Evolutionary conservation across 306 rosid genomes (phyloP).

Genomic region (Cicer bijugum): DNA sequence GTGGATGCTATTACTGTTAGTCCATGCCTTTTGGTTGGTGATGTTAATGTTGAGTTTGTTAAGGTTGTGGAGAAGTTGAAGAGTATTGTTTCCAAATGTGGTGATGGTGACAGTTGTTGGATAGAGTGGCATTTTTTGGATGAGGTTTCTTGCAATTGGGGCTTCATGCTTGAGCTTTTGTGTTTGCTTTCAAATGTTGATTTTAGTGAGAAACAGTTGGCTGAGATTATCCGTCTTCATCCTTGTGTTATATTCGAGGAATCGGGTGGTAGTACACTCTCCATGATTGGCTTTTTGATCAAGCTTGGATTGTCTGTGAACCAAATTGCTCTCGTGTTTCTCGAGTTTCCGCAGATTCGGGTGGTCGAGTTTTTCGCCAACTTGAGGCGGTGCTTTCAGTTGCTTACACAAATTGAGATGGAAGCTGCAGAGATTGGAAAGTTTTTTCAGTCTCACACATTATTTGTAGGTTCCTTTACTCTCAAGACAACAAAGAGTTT

Average conservation of each 20-base stretch:
- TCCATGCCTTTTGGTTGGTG: constrained; percentile 73
- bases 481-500: constrained; percentile 63
- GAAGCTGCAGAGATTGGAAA: constrained; percentile 56
- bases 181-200: constrained; percentile 48
- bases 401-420: constrained; percentile 69
- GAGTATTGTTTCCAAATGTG: constrained; percentile 48
- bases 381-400: constrained; percentile 54
- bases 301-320: constrained; percentile 62
- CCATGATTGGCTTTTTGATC: constrained; percentile 59
- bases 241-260: constrained; percentile 68
- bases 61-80: constrained; percentile 59
- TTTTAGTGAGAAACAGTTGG: constrained; percentile 54
- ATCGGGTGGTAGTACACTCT: constrained; percentile 61
- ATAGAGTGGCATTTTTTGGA: constrained; percentile 51
- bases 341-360: constrained; percentile 61
- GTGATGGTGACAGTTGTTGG: constrained; percentile 50
- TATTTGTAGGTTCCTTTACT: constrained; percentile 60
- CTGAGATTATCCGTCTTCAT: constrained; percentile 44
- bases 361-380: constrained; percentile 57
- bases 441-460: constrained; percentile 57
- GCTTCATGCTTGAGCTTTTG: constrained; percentile 56
- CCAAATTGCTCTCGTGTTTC: constrained; percentile 55
- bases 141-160: constrained; percentile 60
- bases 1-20: constrained; percentile 51
- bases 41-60: constrained; percentile 51